phyloP scores from a whole-genome alignment of 441 rosid genomes.

The Theobroma grandiflorum region DNA sequence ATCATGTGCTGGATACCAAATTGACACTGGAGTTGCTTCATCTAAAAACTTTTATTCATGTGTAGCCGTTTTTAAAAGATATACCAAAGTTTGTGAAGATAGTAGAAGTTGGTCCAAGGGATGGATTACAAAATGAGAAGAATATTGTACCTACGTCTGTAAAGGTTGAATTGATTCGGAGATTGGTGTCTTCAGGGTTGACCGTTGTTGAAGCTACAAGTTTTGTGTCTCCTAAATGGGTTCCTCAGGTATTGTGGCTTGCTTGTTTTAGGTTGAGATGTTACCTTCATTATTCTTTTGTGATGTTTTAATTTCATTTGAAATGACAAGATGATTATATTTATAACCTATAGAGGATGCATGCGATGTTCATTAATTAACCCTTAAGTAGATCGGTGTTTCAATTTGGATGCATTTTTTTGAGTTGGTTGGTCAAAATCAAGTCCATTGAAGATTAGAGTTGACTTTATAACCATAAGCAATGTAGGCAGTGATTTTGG shows the following conservation, averaged over 20 bases:
- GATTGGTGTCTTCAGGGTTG: constrained; percentile 80
- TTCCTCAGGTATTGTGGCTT: constrained; percentile 77
- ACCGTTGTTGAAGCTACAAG: constrained; percentile 96
- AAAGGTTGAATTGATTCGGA: constrained; percentile 86
- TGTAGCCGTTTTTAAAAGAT: constrained; percentile 63
- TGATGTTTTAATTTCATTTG: not conserved
- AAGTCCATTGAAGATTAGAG: not conserved
- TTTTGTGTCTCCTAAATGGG: constrained; percentile 99
- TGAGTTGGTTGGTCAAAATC: not conserved
- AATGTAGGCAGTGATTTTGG: not conserved
- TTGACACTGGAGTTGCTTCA: constrained; percentile 4
- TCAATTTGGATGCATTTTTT: constrained; percentile 9
- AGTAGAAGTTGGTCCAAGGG: constrained; percentile 99
- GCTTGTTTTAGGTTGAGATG: constrained; percentile 11
- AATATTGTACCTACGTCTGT: constrained; percentile 74
- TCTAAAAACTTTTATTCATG: constrained; percentile 26
- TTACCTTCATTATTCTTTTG: not conserved
- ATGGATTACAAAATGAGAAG: constrained; percentile 97
- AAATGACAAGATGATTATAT: not conserved
- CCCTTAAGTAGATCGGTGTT: not conserved
- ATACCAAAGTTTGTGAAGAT: constrained; percentile 92
- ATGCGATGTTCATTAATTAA: constrained; percentile 16
- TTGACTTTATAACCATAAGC: not conserved
- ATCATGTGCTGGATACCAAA: not conserved
- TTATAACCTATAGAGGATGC: not conserved